Evolutionary conservation across 495 filamentous ascomycete species (phyloP).

Genomic region (Letharia columbiana): DNA sequence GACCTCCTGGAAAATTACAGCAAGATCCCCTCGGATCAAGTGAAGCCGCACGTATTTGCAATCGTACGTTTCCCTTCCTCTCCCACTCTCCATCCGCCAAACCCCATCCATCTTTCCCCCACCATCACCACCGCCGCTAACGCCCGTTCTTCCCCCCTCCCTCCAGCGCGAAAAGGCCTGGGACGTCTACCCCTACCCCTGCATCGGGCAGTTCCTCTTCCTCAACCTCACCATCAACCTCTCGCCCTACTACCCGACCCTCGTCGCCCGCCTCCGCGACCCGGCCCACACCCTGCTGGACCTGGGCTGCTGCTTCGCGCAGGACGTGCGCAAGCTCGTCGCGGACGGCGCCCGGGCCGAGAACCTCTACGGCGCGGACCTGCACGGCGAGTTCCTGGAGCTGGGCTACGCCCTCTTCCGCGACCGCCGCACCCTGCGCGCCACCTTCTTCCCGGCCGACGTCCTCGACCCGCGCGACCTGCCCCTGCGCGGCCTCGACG

Average conservation of each 20-base stretch:
- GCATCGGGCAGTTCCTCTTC: constrained; percentile 47
- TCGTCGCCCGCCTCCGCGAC: constrained; percentile 35
- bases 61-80: constrained; percentile 1
- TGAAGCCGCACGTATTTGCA: background rate
- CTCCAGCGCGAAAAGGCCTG: constrained; percentile 41
- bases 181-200: constrained; percentile 41
- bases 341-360: constrained; percentile 36
- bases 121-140: background rate
- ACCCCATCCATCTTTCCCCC: background rate
- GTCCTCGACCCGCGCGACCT: constrained; percentile 38
- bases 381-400: constrained; percentile 40
- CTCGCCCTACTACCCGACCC: constrained; percentile 31
- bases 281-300: constrained; percentile 34
- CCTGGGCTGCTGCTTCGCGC: constrained; percentile 42
- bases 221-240: constrained; percentile 35
- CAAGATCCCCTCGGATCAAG: constrained; percentile 5
- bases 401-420: constrained; percentile 45
- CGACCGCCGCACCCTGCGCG: constrained; percentile 32
- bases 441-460: constrained; percentile 31
- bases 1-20: constrained; percentile 10
- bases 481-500: constrained; percentile 28
- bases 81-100: background rate
- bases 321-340: constrained; percentile 39
- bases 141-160: background rate
- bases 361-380: constrained; percentile 43